Evolutionary conservation across 176 grass and related monocot genomes (phyloP).

Genomic region (Eremochloa ophiuroides): DNA sequence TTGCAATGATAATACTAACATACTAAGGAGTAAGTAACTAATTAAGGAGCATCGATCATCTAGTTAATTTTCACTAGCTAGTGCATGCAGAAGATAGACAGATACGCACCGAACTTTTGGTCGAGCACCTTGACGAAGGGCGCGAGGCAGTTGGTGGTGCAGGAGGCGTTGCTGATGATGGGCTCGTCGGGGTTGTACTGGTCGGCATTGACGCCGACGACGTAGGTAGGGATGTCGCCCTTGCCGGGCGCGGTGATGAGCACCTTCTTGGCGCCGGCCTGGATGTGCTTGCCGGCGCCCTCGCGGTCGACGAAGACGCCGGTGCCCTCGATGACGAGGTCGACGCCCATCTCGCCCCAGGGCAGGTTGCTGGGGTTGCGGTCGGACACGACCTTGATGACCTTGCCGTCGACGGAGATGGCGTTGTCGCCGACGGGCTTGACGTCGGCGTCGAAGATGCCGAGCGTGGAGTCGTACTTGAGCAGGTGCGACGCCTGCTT

Average conservation of each 20-base stretch:
- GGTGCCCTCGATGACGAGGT: constrained; percentile 88
- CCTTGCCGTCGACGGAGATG: constrained; percentile 85
- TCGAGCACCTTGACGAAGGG: constrained; percentile 91
- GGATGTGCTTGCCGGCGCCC: constrained; percentile 76
- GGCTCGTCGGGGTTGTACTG: constrained; percentile 52
- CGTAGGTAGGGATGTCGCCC: constrained; percentile 77
- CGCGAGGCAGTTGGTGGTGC: constrained; percentile 93
- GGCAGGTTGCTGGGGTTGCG: constrained; percentile 65
- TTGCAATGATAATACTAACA: neutral
- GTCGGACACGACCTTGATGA: constrained; percentile 75
- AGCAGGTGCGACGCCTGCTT: constrained; percentile 88
- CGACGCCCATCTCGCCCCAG: constrained; percentile 58
- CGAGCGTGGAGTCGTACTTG: constrained; percentile 89
- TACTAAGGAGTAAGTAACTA: too few relatives aligned
- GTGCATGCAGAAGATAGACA: neutral
- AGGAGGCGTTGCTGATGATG: constrained; percentile 91
- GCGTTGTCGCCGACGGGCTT: constrained; percentile 52
- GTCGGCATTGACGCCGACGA: constrained; percentile 73
- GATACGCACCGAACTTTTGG: constrained; percentile 68
- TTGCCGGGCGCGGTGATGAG: constrained; percentile 77
- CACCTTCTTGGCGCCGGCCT: constrained; percentile 85
- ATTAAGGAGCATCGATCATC: too few relatives aligned
- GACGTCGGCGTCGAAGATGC: constrained; percentile 85
- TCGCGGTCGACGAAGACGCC: constrained; percentile 76
- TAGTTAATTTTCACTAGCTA: neutral